Conservation (phyloP, 768 basidiomycete species). For the Suillus variegatus region DNA sequence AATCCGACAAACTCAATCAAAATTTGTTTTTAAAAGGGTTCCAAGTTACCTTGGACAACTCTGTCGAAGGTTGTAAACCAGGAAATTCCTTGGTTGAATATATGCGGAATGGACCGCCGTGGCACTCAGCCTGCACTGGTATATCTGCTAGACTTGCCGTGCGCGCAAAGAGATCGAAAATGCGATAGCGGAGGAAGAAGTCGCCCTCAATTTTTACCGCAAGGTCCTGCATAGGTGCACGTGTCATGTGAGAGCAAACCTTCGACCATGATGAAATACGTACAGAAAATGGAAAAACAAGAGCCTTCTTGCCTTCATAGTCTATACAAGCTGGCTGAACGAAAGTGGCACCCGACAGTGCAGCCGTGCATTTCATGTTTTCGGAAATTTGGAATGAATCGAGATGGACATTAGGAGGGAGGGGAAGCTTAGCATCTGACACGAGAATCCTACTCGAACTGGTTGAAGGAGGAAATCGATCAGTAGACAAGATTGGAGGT, state of each 20-base stretch:
- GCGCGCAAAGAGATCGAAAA: slow-evolving; percentile 59
- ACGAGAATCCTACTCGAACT: slow-evolving; percentile 14
- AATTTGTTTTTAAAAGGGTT: too few species aligned
- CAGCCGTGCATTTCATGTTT: slow-evolving; percentile 43
- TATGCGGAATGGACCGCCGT: slow-evolving; percentile 65
- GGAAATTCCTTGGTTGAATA: slow-evolving; percentile 79
- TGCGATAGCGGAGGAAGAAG: slow-evolving; percentile 71
- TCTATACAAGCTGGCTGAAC: slow-evolving; percentile 56
- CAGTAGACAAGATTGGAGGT: slow-evolving; percentile 8
- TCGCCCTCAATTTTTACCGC: slow-evolving; percentile 67
- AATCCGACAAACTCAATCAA: neutral
- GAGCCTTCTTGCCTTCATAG: slow-evolving; percentile 49
- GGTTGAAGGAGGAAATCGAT: slow-evolving; percentile 25
- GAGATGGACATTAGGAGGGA: slow-evolving; percentile 43
- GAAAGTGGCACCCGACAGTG: slow-evolving; percentile 65
- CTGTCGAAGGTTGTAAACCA: slow-evolving; percentile 66
- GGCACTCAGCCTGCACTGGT: slow-evolving; percentile 62
- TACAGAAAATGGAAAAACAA: slow-evolving; percentile 69
- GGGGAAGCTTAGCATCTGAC: slow-evolving; percentile 13
- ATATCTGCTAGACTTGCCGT: slow-evolving; percentile 29
- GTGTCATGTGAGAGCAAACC: slow-evolving; percentile 5
- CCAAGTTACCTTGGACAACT: slow-evolving; percentile 58
- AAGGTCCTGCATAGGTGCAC: slow-evolving; percentile 49
- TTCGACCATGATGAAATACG: slow-evolving; percentile 15
- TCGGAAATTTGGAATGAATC: slow-evolving; percentile 47